phyloP scores from a whole-genome alignment of 192 early-diverging fungal species.

The Dimargaris verticillata region DNA sequence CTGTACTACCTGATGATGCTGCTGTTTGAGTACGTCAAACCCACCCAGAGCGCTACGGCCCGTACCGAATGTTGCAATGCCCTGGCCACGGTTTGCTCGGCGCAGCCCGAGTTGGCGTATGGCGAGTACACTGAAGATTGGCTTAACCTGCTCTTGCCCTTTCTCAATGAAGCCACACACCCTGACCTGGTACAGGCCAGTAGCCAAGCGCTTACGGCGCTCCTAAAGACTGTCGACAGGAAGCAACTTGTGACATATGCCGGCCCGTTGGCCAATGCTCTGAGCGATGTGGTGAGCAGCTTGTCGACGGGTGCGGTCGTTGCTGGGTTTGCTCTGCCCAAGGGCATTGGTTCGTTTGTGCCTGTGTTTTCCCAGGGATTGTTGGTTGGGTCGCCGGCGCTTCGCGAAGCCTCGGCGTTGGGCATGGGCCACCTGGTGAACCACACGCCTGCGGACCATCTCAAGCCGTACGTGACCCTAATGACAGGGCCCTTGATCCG shows the following conservation, averaged over 20 bases:
- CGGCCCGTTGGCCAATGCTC: slow-evolving; percentile 39
- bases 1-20: slow-evolving; percentile 60
- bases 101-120: slow-evolving; percentile 37
- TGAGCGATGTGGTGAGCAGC: slow-evolving; percentile 37
- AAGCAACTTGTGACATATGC: slow-evolving; percentile 77
- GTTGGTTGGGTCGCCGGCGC: slow-evolving; percentile 67
- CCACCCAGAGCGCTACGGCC: slow-evolving; percentile 17
- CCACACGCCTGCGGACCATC: slow-evolving; percentile 37
- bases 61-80: slow-evolving; percentile 38
- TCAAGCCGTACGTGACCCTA: slow-evolving; percentile 81
- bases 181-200: slow-evolving; percentile 45
- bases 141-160: slow-evolving; percentile 56
- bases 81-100: slow-evolving; percentile 41
- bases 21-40: slow-evolving; percentile 54
- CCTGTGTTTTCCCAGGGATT: slow-evolving; percentile 89
- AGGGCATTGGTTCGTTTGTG: slow-evolving; percentile 79
- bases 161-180: slow-evolving; percentile 38
- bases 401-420: slow-evolving; percentile 70
- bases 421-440: slow-evolving; percentile 64
- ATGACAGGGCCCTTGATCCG: slow-evolving; percentile 96
- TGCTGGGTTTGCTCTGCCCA: slow-evolving; percentile 79
- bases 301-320: slow-evolving; percentile 27
- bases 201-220: slow-evolving; percentile 65
- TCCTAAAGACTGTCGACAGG: slow-evolving; percentile 71
- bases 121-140: slow-evolving; percentile 60